A percentile compares a stretch with the other conserved stretches of the same genome.
phyloP scores from a whole-genome alignment of 1,284 basidiomycete genomes.

The Xerocomus amazonicus region DNA sequence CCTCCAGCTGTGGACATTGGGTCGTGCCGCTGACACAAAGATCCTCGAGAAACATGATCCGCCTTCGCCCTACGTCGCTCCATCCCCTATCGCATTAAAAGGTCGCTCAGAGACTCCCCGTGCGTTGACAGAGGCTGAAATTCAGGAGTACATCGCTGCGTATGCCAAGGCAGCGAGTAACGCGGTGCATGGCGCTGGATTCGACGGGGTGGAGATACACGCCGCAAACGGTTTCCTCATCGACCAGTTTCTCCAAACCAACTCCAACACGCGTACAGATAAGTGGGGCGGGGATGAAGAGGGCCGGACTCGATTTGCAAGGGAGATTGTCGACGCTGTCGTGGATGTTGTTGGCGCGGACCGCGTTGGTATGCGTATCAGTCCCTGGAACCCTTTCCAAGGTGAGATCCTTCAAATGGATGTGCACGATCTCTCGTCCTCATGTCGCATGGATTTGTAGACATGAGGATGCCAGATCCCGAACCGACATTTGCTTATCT shows the following conservation, averaged over 20 bases:
- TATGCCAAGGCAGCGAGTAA: background rate
- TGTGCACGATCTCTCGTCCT: background rate
- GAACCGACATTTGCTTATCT: conserved; percentile 42
- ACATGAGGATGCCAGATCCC: conserved; percentile 33
- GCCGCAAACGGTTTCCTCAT: conserved; percentile 17
- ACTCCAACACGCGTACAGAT: conserved; percentile 45
- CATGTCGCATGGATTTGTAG: conserved; percentile 18
- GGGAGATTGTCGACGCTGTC: conserved; percentile 46
- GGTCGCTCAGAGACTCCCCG: conserved; percentile 18
- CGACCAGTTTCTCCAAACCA: conserved; percentile 1
- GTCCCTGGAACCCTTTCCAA: conserved; percentile 46
- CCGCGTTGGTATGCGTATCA: conserved; percentile 46
- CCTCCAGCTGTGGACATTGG: background rate
- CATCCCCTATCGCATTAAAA: conserved; percentile 39
- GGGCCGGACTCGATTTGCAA: conserved; percentile 44
- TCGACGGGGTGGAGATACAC: conserved; percentile 30
- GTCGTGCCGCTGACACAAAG: background rate
- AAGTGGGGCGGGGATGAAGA: conserved; percentile 54
- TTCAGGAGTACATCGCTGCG: conserved; percentile 19
- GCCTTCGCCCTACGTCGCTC: background rate
- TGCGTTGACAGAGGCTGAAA: conserved; percentile 32
- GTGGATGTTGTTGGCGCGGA: conserved; percentile 38
- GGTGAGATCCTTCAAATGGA: conserved; percentile 17
- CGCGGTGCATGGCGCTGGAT: conserved; percentile 11
- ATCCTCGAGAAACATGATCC: background rate